A percentile compares a stretch with the other conserved stretches of the same genome.
phyloP scores from a whole-genome alignment of 2,329 filamentous ascomycete species.

The Chaetomium sp. region DNA sequence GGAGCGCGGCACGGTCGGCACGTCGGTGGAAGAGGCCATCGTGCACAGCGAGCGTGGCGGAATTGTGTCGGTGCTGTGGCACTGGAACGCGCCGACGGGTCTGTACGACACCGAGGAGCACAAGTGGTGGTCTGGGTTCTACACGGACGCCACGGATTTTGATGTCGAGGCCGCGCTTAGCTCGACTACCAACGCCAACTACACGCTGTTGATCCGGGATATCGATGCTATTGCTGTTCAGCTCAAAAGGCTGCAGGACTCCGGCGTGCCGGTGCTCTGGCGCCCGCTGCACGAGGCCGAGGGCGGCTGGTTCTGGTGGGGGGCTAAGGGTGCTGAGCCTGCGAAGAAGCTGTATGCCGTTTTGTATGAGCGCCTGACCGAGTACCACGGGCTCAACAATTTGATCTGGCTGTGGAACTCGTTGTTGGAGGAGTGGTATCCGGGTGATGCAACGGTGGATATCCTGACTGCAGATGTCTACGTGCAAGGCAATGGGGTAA shows the following conservation, averaged over 20 bases:
- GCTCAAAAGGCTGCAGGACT: conserved; percentile 37
- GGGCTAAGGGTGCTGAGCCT: conserved; percentile 39
- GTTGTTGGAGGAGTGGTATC: conserved; percentile 39
- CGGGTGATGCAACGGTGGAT: conserved; percentile 39
- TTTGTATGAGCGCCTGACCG: conserved; percentile 39
- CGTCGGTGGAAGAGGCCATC: conserved; percentile 41
- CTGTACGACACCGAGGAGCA: conserved; percentile 40
- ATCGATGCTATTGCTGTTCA: conserved; percentile 43
- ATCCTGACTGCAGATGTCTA: conserved; percentile 43
- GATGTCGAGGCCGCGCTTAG: conserved; percentile 37
- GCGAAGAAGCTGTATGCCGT: conserved; percentile 39
- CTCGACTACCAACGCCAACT: conserved; percentile 39
- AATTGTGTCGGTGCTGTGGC: conserved; percentile 43
- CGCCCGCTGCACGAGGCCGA: conserved; percentile 46
- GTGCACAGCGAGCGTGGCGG: conserved; percentile 37
- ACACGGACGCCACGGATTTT: conserved; percentile 44
- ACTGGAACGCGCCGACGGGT: conserved; percentile 42
- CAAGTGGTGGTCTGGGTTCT: conserved; percentile 45
- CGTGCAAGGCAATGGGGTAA: conserved; percentile 37
- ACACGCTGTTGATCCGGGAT: conserved; percentile 40
- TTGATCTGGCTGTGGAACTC: conserved; percentile 48
- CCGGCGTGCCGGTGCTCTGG: conserved; percentile 41
- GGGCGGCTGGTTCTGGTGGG: conserved; percentile 48
- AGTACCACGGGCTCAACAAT: conserved; percentile 40
- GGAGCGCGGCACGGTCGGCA: conserved; percentile 34